Evolutionary conservation across 352 stramenopile species (phyloP), one percentile per base, ranked within the genome.

Genomic region (Globisporangium paddicum): DNA sequence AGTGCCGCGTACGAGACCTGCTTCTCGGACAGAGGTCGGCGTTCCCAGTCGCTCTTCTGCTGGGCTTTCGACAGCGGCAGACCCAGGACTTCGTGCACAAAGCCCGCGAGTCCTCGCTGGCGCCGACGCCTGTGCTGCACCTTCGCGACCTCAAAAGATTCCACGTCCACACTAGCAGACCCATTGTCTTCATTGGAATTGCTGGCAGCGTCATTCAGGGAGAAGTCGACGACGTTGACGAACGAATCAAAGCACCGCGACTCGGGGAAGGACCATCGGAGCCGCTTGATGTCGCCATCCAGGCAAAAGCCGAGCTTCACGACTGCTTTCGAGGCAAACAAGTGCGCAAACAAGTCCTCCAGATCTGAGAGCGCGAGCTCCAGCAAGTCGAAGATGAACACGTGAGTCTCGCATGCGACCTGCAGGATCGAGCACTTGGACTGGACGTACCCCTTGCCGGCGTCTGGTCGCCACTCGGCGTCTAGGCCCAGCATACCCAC

Each of bases 21-120:
- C 38, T 79, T 57, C n/a, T 60, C 21, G 8, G 74, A 69, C 50
- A 93, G 62, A 11, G 84, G 84, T 5, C 81, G 77, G 14, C 69
- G 63, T 45, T 89, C 79, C 84, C 84, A 93, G 61, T 93, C 79
- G 60, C 78, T 90, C 44, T 72, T 78, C 66, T 93, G 84, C 58
- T 89, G 76, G 26, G 68, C 55, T 58, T 93, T 93, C 23, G 77
- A 77, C 26, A 93, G 67, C 5, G 81, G 81, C 37, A 67, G 56
- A 11, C 72, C 77, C 4, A 93, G 67, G 14, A 72, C 62, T 18
- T 92, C 75, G 30, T 79, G 71, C 6, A 81, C 72, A 41, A 70
- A 79, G 7, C 69, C 69, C 44, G 73, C 84, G n/a, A 90, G 68
- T 13, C 82, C 82, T 28, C 77, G 73, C 35, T 75, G 63, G 35